Conservation (phyloP, 768 basidiomycete species). For the Infundibulicybe gibba region DNA sequence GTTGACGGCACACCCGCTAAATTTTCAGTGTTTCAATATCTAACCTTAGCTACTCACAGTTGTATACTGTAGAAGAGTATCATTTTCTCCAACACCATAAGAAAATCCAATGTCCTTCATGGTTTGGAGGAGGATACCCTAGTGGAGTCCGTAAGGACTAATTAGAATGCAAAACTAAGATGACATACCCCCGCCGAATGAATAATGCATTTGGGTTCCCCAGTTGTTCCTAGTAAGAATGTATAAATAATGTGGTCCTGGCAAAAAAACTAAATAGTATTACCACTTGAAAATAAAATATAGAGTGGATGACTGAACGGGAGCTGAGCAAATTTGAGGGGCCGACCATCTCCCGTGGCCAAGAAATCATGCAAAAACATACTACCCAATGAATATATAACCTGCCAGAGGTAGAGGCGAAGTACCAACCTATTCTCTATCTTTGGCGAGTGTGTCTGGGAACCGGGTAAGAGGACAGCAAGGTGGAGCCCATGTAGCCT, state of each 20-base stretch:
- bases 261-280: too few species aligned
- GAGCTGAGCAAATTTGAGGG: constrained; percentile 64
- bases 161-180: not conserved
- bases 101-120: constrained; percentile 55
- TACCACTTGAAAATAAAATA: constrained; percentile 38
- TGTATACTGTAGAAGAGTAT: constrained; percentile 72
- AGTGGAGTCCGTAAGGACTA: not conserved
- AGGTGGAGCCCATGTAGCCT: constrained; percentile 43
- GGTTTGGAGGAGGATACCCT: constrained; percentile 70
- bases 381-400: constrained; percentile 20
- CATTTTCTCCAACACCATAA: constrained; percentile 40
- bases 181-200: constrained; percentile 66
- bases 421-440: constrained; percentile 30
- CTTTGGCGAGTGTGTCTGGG: constrained; percentile 38
- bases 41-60: constrained; percentile 37
- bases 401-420: not conserved
- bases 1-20: not conserved
- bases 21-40: not conserved
- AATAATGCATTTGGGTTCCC: constrained; percentile 82
- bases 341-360: constrained; percentile 38
- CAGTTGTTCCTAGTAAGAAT: constrained; percentile 75
- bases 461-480: constrained; percentile 57
- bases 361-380: constrained; percentile 48
- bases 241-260: too few species aligned
- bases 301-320: constrained; percentile 78